These are phyloP conservation scores for Aspergillus haitiensis DNA, from an alignment of 495 filamentous ascomycete genomes.

Conservation along the genomic window DNA sequence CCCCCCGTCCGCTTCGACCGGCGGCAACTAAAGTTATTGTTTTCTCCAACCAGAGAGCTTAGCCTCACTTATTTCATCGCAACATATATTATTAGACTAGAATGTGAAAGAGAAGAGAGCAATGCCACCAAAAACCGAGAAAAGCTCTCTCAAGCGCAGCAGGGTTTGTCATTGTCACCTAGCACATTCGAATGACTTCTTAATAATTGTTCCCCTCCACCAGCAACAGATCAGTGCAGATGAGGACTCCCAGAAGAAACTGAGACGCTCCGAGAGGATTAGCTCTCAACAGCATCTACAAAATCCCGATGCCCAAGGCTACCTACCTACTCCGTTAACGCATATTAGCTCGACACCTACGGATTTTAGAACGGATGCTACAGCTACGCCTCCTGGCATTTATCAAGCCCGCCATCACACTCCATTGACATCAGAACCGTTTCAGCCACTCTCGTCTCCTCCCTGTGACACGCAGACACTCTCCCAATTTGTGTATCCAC, in stretches of 20 bases:
- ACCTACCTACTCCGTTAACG: conserved; percentile 83
- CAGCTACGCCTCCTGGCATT: conserved; percentile 66
- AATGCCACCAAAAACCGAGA: conserved; percentile 52
- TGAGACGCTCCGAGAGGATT: conserved; percentile 53
- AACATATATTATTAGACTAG: background rate
- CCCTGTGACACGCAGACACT: conserved; percentile 64
- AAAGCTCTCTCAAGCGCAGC: conserved; percentile 55
- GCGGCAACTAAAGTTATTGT: background rate
- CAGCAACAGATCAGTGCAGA: conserved; percentile 42
- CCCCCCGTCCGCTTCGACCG: too few relatives aligned
- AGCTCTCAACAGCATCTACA: conserved; percentile 54
- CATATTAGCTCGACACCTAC: conserved; percentile 63
- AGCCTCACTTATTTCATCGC: background rate
- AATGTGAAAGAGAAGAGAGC: conserved; percentile 16
- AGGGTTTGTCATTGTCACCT: conserved; percentile 34
- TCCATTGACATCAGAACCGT: conserved; percentile 56
- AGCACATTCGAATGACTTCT: background rate
- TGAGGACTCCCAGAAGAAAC: conserved; percentile 48
- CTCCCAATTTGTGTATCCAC: conserved; percentile 78
- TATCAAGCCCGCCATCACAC: conserved; percentile 53
- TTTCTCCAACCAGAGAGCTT: background rate
- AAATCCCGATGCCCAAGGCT: conserved; percentile 61
- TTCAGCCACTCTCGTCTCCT: conserved; percentile 67
- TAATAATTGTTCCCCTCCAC: background rate
- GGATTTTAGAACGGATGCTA: conserved; percentile 66